Percentiles rank a stretch among this genome's conserved stretches.
These are phyloP conservation scores for Teratosphaeria gauchensis DNA, from an alignment of 2,329 filamentous ascomycete species.

Conservation along the genomic window DNA sequence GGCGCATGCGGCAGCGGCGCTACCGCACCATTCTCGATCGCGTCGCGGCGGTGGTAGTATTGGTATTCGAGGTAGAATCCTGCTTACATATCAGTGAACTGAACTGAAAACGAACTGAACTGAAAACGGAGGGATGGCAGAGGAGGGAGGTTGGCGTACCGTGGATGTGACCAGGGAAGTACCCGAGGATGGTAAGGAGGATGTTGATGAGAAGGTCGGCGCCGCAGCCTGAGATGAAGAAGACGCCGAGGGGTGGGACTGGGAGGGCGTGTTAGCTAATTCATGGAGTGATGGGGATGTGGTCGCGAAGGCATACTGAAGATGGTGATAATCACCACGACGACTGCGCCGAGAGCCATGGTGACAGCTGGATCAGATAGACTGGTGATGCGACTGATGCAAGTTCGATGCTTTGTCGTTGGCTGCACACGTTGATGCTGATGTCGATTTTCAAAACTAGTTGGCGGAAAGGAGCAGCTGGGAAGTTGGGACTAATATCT, in stretches of 20 bases:
- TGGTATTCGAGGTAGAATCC: conserved; percentile 58
- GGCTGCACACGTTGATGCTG: neutral
- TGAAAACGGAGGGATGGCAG: neutral
- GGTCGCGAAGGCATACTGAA: conserved; percentile 25
- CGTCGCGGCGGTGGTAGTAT: conserved; percentile 61
- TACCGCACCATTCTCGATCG: conserved; percentile 48
- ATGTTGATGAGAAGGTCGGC: conserved; percentile 36
- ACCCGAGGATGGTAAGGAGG: conserved; percentile 41
- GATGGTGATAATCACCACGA: conserved; percentile 38
- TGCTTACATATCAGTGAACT: conserved; percentile 1
- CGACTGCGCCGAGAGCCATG: conserved; percentile 18
- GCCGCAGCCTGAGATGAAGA: conserved; percentile 40
- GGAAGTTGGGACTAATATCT: neutral
- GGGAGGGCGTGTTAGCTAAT: conserved; percentile 2
- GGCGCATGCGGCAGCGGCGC: conserved; percentile 46
- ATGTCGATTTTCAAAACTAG: neutral
- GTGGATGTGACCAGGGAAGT: conserved; percentile 62
- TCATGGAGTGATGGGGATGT: neutral
- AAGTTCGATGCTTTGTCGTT: neutral
- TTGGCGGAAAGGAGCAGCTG: neutral
- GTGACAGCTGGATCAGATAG: neutral
- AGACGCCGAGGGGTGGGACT: conserved; percentile 42
- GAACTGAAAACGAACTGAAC: no score
- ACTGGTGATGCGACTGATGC: neutral
- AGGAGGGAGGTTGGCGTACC: neutral